These are phyloP conservation scores for Aspergillus neoniger DNA, from an alignment of 2,329 filamentous ascomycete genomes.

Conservation along the genomic window DNA sequence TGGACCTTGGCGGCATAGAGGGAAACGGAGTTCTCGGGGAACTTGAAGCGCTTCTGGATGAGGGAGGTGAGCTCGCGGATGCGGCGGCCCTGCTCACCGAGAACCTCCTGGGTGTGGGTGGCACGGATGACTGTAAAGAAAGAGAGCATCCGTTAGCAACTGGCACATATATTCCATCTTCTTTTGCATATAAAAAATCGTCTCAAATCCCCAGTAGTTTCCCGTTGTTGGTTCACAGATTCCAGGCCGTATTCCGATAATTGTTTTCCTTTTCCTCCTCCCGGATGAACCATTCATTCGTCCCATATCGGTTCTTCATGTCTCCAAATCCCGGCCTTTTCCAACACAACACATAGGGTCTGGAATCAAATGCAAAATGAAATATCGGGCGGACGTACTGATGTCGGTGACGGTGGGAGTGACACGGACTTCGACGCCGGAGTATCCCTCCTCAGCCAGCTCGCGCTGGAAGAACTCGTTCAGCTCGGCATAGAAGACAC, in stretches of 20 bases:
- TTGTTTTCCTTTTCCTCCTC: constrained; percentile 3
- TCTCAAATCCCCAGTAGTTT: constrained; percentile 2
- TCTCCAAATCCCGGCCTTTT: constrained; percentile 14
- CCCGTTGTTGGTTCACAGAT: not conserved
- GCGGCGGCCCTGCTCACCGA: constrained; percentile 99
- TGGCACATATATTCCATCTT: constrained; percentile 9
- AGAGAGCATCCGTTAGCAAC: constrained; percentile 37
- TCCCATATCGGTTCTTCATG: constrained; percentile 11
- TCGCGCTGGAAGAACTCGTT: constrained; percentile 99
- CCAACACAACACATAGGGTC: not conserved
- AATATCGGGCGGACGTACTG: constrained; percentile 55
- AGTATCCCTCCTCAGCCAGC: constrained; percentile 99
- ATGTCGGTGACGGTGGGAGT: constrained; percentile 99
- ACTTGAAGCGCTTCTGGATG: constrained; percentile 99
- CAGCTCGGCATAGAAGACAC: constrained; percentile 99
- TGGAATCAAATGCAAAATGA: constrained; percentile 20
- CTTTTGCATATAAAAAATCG: constrained; percentile 1
- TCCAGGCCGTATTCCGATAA: constrained; percentile 3
- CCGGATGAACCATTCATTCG: not conserved
- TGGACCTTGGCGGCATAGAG: constrained; percentile 99
- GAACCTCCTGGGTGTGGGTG: constrained; percentile 99
- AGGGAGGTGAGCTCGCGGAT: constrained; percentile 99
- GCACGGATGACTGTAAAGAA: constrained; percentile 78
- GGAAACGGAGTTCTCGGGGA: constrained; percentile 99
- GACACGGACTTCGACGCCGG: constrained; percentile 98